Evolutionary conservation across 129 eudicot species (phyloP).

Genomic region (Rutidosis leptorrhynchoides): DNA sequence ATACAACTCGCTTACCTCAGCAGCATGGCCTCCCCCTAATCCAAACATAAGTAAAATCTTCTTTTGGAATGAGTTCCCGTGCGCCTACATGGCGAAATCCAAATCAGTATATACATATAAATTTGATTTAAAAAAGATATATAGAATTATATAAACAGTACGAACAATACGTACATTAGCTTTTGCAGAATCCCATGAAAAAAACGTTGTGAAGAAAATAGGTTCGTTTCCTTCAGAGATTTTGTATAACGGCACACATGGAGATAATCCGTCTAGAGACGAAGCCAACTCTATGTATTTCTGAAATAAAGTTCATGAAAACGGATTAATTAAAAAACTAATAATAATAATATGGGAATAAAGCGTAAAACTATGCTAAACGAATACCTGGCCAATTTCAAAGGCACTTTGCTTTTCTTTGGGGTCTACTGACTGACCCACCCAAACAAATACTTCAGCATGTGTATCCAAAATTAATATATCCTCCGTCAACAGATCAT

Average conservation of each 20-base stretch:
- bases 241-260: constrained; percentile 74
- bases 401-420: constrained; percentile 83
- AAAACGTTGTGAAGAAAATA: constrained; percentile 81
- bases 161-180: constrained; percentile 57
- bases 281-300: constrained; percentile 79
- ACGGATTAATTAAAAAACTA: constrained; percentile 7
- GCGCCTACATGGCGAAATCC: constrained; percentile 44
- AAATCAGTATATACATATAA: not conserved
- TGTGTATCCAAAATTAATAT: constrained; percentile 83
- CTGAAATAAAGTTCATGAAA: constrained; percentile 40
- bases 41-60: constrained; percentile 82
- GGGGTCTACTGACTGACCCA: constrained; percentile 87
- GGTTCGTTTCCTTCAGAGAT: constrained; percentile 96
- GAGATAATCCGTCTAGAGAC: constrained; percentile 81
- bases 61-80: constrained; percentile 96
- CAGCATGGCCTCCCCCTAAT: constrained; percentile 66
- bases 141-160: constrained; percentile 3
- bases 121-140: constrained; percentile 5
- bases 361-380: constrained; percentile 8
- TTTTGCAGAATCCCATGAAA: constrained; percentile 95
- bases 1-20: constrained; percentile 53
- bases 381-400: constrained; percentile 78
- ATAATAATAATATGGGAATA: not conserved
- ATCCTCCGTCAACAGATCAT: constrained; percentile 94
- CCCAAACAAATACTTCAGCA: constrained; percentile 92